Evolutionary conservation across 768 basidiomycete species (phyloP).

Genomic region (Lactifluus volemus): DNA sequence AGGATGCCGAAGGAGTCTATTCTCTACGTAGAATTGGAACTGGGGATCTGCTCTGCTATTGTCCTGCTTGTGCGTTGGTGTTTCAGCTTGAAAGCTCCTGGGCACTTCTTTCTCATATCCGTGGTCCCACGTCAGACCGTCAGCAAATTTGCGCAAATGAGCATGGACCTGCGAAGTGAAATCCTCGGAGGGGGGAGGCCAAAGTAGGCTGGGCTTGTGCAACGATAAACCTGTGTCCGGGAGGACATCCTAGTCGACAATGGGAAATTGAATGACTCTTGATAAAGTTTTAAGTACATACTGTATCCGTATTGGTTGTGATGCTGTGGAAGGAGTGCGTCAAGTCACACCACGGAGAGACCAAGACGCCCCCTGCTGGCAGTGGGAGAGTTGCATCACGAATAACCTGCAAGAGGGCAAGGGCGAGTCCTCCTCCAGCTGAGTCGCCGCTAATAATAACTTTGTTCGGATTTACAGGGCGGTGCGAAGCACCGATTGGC

Average conservation of each 20-base stretch:
- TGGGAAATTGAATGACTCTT: constrained; percentile 26
- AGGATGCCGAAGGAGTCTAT: constrained; percentile 68
- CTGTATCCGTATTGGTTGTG: constrained; percentile 75
- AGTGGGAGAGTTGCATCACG: constrained; percentile 74
- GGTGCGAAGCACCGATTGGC: constrained; percentile 70
- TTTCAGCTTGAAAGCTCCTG: background rate
- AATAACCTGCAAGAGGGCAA: constrained; percentile 80
- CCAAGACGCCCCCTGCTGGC: constrained; percentile 82
- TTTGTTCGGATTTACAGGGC: constrained; percentile 68
- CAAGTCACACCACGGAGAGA: constrained; percentile 92
- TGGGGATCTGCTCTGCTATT: constrained; percentile 39
- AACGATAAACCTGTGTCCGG: constrained; percentile 64
- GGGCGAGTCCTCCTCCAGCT: constrained; percentile 80
- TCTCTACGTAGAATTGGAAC: constrained; percentile 81
- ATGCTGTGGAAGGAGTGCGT: constrained; percentile 93
- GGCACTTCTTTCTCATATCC: background rate
- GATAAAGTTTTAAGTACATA: constrained; percentile 32
- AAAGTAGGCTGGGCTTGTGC: constrained; percentile 69
- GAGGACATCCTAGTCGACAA: constrained; percentile 57
- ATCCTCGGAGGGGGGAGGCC: constrained; percentile 72
- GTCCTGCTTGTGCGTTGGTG: background rate
- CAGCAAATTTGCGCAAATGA: constrained; percentile 51
- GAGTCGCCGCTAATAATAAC: constrained; percentile 88
- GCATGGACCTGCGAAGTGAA: constrained; percentile 41
- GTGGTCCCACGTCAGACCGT: constrained; percentile 37